Percentiles rank a stretch among this genome's conserved stretches.
These are phyloP conservation scores for Penicillium lividum DNA, from an alignment of 495 filamentous ascomycete genomes.

Conservation along the genomic window DNA sequence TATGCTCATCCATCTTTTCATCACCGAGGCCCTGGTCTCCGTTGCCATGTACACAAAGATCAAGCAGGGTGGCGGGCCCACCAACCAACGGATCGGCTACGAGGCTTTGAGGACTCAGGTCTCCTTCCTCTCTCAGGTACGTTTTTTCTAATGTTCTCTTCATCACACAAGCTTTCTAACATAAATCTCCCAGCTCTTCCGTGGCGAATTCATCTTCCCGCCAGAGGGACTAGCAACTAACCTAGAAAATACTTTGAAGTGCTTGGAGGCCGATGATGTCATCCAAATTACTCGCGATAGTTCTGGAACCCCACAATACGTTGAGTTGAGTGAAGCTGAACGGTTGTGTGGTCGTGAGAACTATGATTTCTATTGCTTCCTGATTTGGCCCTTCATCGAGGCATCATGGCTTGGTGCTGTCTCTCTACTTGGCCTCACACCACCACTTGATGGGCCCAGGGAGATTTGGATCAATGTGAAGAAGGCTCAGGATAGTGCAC, in stretches of 20 bases:
- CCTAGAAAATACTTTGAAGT: constrained; percentile 72
- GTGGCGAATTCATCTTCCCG: constrained; percentile 95
- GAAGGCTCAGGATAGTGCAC: constrained; percentile 78
- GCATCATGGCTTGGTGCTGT: constrained; percentile 88
- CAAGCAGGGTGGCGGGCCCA: constrained; percentile 82
- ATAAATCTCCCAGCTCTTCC: constrained; percentile 64
- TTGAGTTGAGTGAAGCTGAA: constrained; percentile 77
- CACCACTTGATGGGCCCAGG: constrained; percentile 59
- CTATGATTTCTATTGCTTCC: constrained; percentile 96
- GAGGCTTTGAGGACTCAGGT: constrained; percentile 72
- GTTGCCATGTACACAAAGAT: constrained; percentile 86
- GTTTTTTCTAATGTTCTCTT: constrained; percentile 3
- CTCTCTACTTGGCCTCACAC: constrained; percentile 80
- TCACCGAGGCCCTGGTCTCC: constrained; percentile 84
- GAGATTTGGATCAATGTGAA: constrained; percentile 77
- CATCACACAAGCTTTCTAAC: constrained; percentile 19
- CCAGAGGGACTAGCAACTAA: constrained; percentile 79
- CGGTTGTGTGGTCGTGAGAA: constrained; percentile 81
- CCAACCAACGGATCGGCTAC: constrained; percentile 77
- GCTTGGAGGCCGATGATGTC: constrained; percentile 79
- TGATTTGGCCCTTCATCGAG: constrained; percentile 98
- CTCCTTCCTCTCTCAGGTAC: constrained; percentile 75
- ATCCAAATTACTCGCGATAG: constrained; percentile 65
- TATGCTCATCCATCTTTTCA: constrained; percentile 98
- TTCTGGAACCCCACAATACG: constrained; percentile 54